Conservation (phyloP, 1,284 basidiomycete species). For the Melampsora abietis-canadensis region DNA sequence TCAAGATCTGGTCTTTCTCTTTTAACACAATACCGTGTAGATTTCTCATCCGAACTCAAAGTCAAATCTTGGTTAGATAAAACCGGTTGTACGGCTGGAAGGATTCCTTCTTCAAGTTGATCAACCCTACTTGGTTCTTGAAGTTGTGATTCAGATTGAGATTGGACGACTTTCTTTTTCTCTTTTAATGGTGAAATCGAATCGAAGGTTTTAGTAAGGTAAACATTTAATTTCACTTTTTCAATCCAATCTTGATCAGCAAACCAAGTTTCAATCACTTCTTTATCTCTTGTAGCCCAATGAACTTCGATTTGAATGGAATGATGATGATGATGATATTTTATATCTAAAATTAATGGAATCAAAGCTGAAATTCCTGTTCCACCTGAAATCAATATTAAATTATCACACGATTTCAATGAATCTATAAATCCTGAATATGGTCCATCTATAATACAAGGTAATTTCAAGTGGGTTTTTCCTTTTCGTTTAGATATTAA, state of each 20-base stretch:
- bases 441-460: conserved; percentile 56
- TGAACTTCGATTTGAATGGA: conserved; percentile 8
- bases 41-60: background rate
- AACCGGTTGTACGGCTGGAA: background rate
- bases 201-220: conserved; percentile 6
- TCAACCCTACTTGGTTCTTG: background rate
- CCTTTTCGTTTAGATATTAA: conserved; percentile 44
- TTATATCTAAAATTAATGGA: conserved; percentile 4
- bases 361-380: conserved; percentile 51
- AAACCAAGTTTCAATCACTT: conserved; percentile 21
- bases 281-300: conserved; percentile 14
- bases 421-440: conserved; percentile 54
- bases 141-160: background rate
- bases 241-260: conserved; percentile 7
- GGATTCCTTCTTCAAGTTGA: background rate
- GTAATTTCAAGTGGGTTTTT: conserved; percentile 37
- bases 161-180: background rate
- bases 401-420: conserved; percentile 52
- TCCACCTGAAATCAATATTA: conserved; percentile 56
- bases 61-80: background rate
- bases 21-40: no score
- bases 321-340: background rate
- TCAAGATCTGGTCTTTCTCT: conserved; percentile 15
- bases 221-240: conserved; percentile 9
- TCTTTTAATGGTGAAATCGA: background rate